A percentile compares a stretch with the other conserved stretches of the same genome.
Conservation (phyloP, 2,329 filamentous ascomycete genomes). For the Botrytis squamosa region DNA sequence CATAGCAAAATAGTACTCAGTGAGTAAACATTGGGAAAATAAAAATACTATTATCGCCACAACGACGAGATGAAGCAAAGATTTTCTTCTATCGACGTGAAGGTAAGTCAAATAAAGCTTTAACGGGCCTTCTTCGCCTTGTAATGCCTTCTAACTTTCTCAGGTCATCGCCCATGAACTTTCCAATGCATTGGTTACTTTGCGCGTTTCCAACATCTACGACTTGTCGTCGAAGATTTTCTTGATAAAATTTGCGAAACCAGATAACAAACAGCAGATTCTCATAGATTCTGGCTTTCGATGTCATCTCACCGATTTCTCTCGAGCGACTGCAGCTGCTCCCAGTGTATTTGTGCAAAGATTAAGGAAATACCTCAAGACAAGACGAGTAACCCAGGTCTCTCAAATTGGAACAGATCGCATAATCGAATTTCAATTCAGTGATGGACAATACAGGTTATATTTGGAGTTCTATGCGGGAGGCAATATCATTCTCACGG, state of each 20-base stretch:
- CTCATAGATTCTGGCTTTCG: constrained; percentile 94
- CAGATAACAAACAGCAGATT: constrained; percentile 83
- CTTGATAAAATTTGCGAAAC: constrained; percentile 90
- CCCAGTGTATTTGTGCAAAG: constrained; percentile 84
- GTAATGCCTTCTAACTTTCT: background rate
- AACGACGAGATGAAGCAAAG: constrained; percentile 66
- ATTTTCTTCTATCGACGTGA: constrained; percentile 77
- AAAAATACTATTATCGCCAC: background rate
- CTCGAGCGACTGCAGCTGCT: constrained; percentile 77
- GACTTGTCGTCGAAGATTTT: constrained; percentile 95
- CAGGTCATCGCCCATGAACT: constrained; percentile 95
- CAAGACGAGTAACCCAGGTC: constrained; percentile 76
- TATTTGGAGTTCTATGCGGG: constrained; percentile 96
- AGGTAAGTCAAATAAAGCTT: constrained; percentile 45
- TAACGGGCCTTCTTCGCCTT: constrained; percentile 10
- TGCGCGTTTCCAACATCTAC: constrained; percentile 91
- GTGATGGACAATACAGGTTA: constrained; percentile 81
- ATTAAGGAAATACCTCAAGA: constrained; percentile 85
- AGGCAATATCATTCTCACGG: constrained; percentile 91
- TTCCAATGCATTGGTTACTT: constrained; percentile 67
- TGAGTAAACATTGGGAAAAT: background rate
- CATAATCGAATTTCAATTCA: constrained; percentile 89
- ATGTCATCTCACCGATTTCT: constrained; percentile 89
- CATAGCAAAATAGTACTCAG: background rate
- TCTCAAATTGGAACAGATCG: constrained; percentile 88